A percentile compares a stretch with the other conserved stretches of the same genome.
Evolutionary conservation across 2,329 filamentous ascomycete genomes (phyloP).

Genomic region (Cladosporium velox): DNA sequence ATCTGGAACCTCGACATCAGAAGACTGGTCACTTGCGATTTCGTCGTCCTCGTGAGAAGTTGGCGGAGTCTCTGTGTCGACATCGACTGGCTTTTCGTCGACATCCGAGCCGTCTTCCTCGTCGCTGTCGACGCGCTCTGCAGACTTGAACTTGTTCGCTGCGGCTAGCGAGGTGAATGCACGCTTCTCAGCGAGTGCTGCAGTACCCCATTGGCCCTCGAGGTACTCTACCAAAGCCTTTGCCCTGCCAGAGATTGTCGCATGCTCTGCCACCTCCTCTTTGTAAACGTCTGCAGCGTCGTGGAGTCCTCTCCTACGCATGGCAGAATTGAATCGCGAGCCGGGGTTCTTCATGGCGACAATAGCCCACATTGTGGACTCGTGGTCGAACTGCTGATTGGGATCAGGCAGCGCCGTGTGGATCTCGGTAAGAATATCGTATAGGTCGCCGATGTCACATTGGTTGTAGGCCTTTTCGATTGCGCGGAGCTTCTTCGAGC

Average conservation of each 20-base stretch:
- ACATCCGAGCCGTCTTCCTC: not conserved
- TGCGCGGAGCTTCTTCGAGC: conserved; percentile 21
- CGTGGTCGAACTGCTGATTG: conserved; percentile 30
- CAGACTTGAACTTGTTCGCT: conserved; percentile 11
- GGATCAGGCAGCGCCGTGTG: conserved; percentile 27
- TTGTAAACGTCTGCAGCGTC: conserved; percentile 22
- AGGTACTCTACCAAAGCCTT: conserved; percentile 29
- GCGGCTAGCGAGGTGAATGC: not conserved
- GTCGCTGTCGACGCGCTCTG: conserved; percentile 11
- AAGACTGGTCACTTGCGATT: not conserved
- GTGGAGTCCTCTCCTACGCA: conserved; percentile 35
- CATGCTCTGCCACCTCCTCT: not conserved
- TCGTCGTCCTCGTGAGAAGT: not conserved
- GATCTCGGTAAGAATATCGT: conserved; percentile 43
- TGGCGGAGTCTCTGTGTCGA: not conserved
- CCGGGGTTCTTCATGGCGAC: conserved; percentile 31
- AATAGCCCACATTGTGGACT: conserved; percentile 42
- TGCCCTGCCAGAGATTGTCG: conserved; percentile 12
- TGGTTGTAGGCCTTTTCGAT: conserved; percentile 31
- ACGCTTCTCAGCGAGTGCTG: conserved; percentile 10
- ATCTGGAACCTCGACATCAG: not conserved
- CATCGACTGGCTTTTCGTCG: not conserved
- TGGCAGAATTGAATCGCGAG: conserved; percentile 31
- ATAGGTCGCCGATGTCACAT: conserved; percentile 46
- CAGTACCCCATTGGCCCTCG: conserved; percentile 12